phyloP scores from a whole-genome alignment of 352 stramenopile species.

The Globisporangium paroecandrum region DNA sequence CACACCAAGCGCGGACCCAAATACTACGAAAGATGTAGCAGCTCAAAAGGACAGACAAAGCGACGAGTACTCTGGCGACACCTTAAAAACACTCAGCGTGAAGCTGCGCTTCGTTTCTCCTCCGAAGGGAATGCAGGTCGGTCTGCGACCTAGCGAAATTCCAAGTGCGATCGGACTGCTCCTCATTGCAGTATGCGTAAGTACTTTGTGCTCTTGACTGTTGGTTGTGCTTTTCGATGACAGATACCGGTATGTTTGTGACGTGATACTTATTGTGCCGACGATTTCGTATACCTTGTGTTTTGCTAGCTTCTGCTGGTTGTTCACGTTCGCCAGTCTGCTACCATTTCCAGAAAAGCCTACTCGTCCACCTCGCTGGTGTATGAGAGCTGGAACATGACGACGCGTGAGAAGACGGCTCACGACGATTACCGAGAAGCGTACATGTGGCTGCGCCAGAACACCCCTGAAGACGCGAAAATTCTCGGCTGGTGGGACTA shows the following conservation, averaged over 20 bases:
- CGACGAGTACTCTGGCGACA: slow-evolving; percentile 20
- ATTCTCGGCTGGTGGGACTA: slow-evolving; percentile 88
- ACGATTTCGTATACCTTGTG: slow-evolving; percentile 5
- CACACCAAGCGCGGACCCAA: neutral
- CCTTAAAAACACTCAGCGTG: slow-evolving; percentile 25
- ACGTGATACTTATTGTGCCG: neutral
- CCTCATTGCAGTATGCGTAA: slow-evolving; percentile 56
- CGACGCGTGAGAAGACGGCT: slow-evolving; percentile 34
- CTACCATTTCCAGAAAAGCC: slow-evolving; percentile 59
- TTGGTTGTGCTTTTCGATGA: neutral
- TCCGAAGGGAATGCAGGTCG: slow-evolving; percentile 11
- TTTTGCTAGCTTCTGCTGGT: slow-evolving; percentile 54
- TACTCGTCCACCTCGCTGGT: slow-evolving; percentile 81
- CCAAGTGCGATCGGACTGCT: slow-evolving; percentile 35
- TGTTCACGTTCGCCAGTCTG: slow-evolving; percentile 59
- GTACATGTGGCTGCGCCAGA: slow-evolving; percentile 77
- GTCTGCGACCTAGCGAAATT: slow-evolving; percentile 16
- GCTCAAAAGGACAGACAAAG: neutral
- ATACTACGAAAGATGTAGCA: neutral
- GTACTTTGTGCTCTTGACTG: neutral
- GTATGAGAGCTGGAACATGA: slow-evolving; percentile 56
- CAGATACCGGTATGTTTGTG: neutral
- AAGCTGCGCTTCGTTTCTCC: slow-evolving; percentile 32
- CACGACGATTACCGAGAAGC: slow-evolving; percentile 83
- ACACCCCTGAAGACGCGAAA: slow-evolving; percentile 61